Conservation (phyloP, 306 rosid species). For the Cucurbita ficifolia region DNA sequence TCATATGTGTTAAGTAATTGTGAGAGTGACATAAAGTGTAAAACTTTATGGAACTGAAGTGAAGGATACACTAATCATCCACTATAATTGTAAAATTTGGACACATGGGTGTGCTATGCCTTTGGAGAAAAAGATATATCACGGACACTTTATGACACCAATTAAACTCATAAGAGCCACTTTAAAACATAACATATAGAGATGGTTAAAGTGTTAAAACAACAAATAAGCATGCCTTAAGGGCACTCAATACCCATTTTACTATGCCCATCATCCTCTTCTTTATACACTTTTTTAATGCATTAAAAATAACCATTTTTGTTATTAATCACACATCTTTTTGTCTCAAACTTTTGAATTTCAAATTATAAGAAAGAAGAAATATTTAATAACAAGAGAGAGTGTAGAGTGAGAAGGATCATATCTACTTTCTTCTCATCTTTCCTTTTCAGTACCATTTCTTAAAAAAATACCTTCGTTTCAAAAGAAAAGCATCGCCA, state of each 20-base stretch:
- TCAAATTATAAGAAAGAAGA: neutral
- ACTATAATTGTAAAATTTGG: neutral
- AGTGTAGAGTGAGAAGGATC: neutral
- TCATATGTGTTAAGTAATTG: neutral
- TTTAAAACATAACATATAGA: neutral
- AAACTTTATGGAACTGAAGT: neutral
- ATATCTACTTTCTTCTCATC: neutral
- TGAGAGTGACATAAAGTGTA: neutral
- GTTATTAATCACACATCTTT: neutral
- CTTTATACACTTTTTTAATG: neutral
- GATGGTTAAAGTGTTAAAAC: neutral
- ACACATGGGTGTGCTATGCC: neutral
- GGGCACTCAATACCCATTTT: neutral
- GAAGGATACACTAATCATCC: constrained; percentile 2
- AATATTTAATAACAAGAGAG: neutral
- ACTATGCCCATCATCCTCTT: neutral
- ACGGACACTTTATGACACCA: neutral
- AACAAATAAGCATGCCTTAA: neutral
- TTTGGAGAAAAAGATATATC: neutral
- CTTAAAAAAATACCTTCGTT: neutral
- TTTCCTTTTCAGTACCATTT: neutral
- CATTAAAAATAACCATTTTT: neutral
- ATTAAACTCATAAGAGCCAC: neutral
- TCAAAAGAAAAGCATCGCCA: neutral
- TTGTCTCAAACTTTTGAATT: neutral